Evolutionary conservation across 768 basidiomycete genomes (phyloP), one percentile per base, ranked within the genome.

Genomic region (Lentinula edodes): DNA sequence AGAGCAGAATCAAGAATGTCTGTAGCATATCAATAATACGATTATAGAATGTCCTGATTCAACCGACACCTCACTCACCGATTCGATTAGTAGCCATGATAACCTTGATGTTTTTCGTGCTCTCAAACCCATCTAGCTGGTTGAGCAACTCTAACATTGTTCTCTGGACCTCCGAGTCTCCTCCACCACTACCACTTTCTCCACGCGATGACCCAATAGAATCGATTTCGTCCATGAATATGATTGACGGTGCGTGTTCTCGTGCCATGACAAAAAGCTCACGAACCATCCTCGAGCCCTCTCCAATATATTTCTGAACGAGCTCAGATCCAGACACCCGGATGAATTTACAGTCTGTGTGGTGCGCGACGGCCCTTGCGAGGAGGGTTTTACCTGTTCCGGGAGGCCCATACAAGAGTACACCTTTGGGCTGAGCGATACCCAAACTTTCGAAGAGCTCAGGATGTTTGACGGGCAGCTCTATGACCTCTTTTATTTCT

Each of bases 401-500:
- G 0, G 89, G 89, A 13, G 89, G 89, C 16, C 89, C 89, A 66
- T 91, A 90, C 15, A 91, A 76, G 5, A 91, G 73, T 6, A 91
- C 89, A 48, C 89, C 89, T 73, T 90, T 90, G 41, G 89, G 89
- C 66, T 90, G 89, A 13, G 89, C 89, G 69, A 91, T 90, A 66
- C 89, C 90, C 62, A 91, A 81, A 0, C 87, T 74, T 67, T 91
- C 89, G 70, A 91, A 91, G 43, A 91, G 74, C 71, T 91, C 89
- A 0, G 88, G 90, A 65, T 90, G 89, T 72, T 89, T 89, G 68
- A 91, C 88, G 36, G 89, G 90, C 39, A 90, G 72, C 72, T 91
- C 90, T 72, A 91, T 91, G 64, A 91, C 90, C 69, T 91, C 90
- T 76, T 84, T 84, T 72, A 98, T 96, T 74, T 99, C 96, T 74